Evolutionary conservation across 2,329 filamentous ascomycete genomes (phyloP).

Genomic region (Fusarium hainanense): DNA sequence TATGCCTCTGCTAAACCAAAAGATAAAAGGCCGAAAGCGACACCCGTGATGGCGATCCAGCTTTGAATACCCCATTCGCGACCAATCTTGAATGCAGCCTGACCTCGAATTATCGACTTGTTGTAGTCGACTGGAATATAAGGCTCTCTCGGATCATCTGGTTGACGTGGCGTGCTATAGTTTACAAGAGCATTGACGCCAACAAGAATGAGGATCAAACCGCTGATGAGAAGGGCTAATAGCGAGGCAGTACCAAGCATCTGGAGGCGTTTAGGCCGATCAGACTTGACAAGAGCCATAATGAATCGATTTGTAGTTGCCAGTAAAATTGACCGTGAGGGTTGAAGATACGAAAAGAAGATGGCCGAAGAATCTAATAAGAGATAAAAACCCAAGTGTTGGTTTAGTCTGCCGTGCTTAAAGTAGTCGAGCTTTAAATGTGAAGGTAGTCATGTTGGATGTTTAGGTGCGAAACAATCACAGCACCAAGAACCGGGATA

Average conservation of each 20-base stretch:
- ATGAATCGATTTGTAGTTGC: background rate
- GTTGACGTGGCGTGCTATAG: background rate
- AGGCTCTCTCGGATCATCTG: background rate
- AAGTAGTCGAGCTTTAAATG: background rate
- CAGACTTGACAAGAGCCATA: background rate
- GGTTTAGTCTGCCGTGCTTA: background rate
- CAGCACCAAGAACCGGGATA: background rate
- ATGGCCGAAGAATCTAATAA: background rate
- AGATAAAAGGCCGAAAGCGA: slow-evolving; percentile 1
- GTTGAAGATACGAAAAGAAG: background rate
- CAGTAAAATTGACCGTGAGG: background rate
- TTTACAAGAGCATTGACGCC: background rate
- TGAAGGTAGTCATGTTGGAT: background rate
- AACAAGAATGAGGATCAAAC: slow-evolving; percentile 1
- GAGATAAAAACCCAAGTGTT: background rate
- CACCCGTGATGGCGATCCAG: slow-evolving; percentile 7
- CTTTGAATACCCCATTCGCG: background rate
- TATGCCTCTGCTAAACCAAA: slow-evolving; percentile 6
- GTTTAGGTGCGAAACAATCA: background rate
- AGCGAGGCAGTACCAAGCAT: slow-evolving; percentile 9
- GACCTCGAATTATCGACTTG: background rate
- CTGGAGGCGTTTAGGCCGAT: background rate
- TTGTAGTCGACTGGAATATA: background rate
- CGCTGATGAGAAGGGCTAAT: background rate
- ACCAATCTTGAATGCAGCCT: background rate